Evolutionary conservation across 1,284 basidiomycete genomes (phyloP), one percentile per base, ranked within the genome.

Genomic region (Apiotrichum sp.): DNA sequence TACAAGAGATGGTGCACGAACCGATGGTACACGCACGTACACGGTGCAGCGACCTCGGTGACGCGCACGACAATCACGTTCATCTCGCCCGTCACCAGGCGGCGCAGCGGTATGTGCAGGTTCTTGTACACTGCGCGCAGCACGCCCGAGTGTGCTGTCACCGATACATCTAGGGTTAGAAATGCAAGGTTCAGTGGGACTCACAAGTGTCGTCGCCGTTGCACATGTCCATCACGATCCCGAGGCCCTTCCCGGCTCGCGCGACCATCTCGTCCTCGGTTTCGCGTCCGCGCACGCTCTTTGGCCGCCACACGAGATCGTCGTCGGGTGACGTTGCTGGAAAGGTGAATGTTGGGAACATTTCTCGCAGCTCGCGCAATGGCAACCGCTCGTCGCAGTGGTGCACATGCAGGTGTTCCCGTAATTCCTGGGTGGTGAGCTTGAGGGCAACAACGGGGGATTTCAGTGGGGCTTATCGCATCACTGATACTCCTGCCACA

Each of bases 341-440:
- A 40, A 58, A 71, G 3, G 40, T 52, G 51, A 65, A 69, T 6
- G 59, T 50, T 0, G 67, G 67, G 50, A 69, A 71, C 4, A 62
- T 50, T 1, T 33, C 31, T 29, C 55, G 55, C 6, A 69, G 61
- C 29, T 59, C 52, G 6, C 47, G 41, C 16, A 57, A 32, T 0
- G 58, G 34, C 3, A 58, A 47, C 2, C 69, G 62, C 36, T 56
- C 42, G 53, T 71, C 67, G 57, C 67, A 69, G 47, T 56, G 53
- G 50, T 68, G 63, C 13, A 67, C 67, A 50, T 69, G 67, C 6
- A 71, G 61, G 50, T 68, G 67, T 54, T 69, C 69, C 47, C 69
- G 63, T 6, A 71, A 49, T 46, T 71, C 62, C 67, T 70, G 52
- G 36, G 1, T 1, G 11, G 14, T 50, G n/a, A 42, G 49, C 14